phyloP scores from a whole-genome alignment of 768 basidiomycete species.

The Leccinum barrowsii region DNA sequence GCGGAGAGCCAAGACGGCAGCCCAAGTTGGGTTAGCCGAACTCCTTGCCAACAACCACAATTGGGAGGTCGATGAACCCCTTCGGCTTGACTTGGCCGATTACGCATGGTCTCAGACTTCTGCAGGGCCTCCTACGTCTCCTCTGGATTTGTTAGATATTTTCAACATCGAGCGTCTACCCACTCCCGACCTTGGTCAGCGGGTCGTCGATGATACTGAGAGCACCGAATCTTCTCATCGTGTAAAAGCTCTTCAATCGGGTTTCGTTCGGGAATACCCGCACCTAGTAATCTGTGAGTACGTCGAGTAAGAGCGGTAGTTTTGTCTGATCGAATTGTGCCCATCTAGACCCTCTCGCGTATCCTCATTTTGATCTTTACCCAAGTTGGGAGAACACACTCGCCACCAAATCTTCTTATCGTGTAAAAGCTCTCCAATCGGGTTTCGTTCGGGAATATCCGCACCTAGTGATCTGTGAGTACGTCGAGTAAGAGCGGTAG shows the following conservation, averaged over 20 bases:
- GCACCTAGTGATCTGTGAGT: conserved; percentile 29
- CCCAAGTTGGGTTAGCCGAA: conserved; percentile 21
- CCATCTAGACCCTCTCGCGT: conserved; percentile 18
- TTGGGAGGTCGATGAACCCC: conserved; percentile 28
- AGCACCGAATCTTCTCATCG: conserved; percentile 23
- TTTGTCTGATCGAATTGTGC: conserved; percentile 4
- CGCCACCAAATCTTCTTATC: not conserved
- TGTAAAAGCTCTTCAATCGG: conserved; percentile 48
- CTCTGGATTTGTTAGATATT: conserved; percentile 35
- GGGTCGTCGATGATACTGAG: conserved; percentile 54
- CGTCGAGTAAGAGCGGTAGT: not conserved
- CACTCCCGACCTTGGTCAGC: conserved; percentile 57
- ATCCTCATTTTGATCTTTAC: conserved; percentile 35
- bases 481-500: not conserved
- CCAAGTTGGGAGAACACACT: conserved; percentile 14
- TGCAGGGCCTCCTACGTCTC: conserved; percentile 52
- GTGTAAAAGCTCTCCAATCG: conserved; percentile 44
- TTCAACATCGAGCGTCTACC: conserved; percentile 39
- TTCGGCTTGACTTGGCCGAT: conserved; percentile 58
- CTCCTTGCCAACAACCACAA: conserved; percentile 15
- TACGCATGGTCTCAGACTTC: conserved; percentile 71
- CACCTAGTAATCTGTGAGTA: conserved; percentile 29
- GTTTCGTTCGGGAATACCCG: conserved; percentile 29
- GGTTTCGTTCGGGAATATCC: conserved; percentile 37
- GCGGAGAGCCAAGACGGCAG: conserved; percentile 17